Evolutionary conservation across 495 filamentous ascomycete genomes (phyloP).

Genomic region (Tuber calosporum): DNA sequence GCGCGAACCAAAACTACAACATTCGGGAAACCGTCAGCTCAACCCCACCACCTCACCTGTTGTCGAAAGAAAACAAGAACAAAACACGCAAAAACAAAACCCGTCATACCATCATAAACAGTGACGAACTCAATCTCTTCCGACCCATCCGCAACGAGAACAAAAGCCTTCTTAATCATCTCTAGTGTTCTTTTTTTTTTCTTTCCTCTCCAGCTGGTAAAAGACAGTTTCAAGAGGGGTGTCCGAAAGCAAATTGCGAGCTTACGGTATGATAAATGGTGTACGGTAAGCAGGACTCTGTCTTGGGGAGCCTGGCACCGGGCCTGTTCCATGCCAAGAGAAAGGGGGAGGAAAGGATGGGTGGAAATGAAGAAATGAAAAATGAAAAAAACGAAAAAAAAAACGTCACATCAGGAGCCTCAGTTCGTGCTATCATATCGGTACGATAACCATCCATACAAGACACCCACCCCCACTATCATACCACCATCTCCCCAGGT

Average conservation of each 20-base stretch:
- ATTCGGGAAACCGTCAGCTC: not conserved
- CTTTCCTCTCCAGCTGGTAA: not conserved
- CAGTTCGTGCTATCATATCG: not conserved
- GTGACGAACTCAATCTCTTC: slow-evolving; percentile 36
- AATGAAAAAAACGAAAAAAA: too few relatives aligned
- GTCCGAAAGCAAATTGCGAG: not conserved
- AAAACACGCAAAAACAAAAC: not conserved
- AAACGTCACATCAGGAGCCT: not conserved
- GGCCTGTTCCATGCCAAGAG: not conserved
- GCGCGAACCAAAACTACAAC: slow-evolving; percentile 26
- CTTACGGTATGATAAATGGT: not conserved
- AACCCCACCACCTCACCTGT: not conserved
- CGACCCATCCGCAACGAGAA: slow-evolving; percentile 31
- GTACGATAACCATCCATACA: not conserved
- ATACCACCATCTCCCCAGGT: not conserved
- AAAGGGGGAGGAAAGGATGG: not conserved
- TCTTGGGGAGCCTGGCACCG: not conserved
- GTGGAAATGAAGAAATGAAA: not conserved
- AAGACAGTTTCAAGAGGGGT: not conserved
- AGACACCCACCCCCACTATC: not conserved
- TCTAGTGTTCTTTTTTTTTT: not conserved
- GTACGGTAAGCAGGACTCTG: not conserved
- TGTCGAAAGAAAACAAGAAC: not conserved
- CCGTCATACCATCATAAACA: slow-evolving; percentile 28
- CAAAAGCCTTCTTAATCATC: slow-evolving; percentile 9